Conservation (phyloP, 805 yeast species). For the Yarrowia alimentaria region DNA sequence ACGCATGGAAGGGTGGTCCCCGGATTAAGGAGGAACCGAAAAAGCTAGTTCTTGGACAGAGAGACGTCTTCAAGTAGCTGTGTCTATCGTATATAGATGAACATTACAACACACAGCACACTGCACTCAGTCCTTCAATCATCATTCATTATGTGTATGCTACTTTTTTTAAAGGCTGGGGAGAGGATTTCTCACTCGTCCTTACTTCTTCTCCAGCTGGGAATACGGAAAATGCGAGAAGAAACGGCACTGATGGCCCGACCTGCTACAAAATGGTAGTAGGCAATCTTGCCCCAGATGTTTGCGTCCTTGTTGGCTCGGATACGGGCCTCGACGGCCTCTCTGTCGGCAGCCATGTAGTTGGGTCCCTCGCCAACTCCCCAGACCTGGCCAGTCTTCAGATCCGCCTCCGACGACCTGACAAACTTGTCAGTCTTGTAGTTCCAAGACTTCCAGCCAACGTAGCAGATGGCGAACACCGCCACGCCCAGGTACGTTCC, state of each 20-base stretch:
- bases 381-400: slow-evolving; percentile 34
- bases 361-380: slow-evolving; percentile 37
- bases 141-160: too few relatives aligned
- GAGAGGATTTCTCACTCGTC: background rate
- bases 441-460: slow-evolving; percentile 40
- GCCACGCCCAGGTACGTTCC: slow-evolving; percentile 48
- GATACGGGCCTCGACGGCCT: slow-evolving; percentile 16
- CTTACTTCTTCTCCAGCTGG: background rate
- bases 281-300: slow-evolving; percentile 12
- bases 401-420: slow-evolving; percentile 31
- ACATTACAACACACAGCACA: background rate
- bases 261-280: background rate
- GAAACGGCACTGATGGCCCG: background rate
- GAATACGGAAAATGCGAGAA: background rate
- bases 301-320: slow-evolving; percentile 6
- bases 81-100: too few relatives aligned
- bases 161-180: background rate
- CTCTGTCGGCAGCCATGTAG: slow-evolving; percentile 32
- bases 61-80: too few relatives aligned
- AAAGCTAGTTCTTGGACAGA: background rate
- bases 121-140: background rate
- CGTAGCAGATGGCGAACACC: slow-evolving; percentile 45
- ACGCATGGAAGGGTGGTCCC: background rate
- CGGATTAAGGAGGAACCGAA: background rate
- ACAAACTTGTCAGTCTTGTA: slow-evolving; percentile 36